Percentiles rank a stretch among this genome's conserved stretches.
phyloP scores from a whole-genome alignment of 305 asterid genomes.

The Fraxinus sp. region DNA sequence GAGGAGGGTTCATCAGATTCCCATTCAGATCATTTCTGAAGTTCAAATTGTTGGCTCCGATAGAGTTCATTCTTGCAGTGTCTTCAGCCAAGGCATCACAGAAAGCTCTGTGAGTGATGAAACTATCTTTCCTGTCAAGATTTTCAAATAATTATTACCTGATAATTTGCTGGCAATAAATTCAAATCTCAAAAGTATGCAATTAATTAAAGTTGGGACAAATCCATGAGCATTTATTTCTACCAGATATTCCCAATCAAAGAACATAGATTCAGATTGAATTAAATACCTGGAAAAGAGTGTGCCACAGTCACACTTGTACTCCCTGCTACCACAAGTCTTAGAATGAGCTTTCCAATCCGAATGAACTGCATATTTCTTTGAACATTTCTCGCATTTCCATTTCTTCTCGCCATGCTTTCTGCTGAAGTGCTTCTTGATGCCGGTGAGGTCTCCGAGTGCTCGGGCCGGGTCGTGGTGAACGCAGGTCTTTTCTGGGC shows the following conservation, averaged over 20 bases:
- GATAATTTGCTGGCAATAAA: slow-evolving; percentile 38
- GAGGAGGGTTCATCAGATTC: slow-evolving; percentile 20
- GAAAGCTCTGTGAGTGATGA: slow-evolving; percentile 56
- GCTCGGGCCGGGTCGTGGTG: slow-evolving; percentile 89
- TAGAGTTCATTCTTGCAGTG: slow-evolving; percentile 31
- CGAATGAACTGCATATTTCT: slow-evolving; percentile 83
- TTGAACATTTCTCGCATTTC: slow-evolving; percentile 84
- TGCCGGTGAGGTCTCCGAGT: slow-evolving; percentile 81
- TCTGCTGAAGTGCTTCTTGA: slow-evolving; percentile 87
- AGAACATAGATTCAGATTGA: slow-evolving; percentile 10
- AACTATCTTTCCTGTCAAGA: slow-evolving; percentile 44
- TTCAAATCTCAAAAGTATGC: not conserved
- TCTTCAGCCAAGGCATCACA: slow-evolving; percentile 59
- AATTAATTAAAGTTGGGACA: slow-evolving; percentile 22
- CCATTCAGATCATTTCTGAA: slow-evolving; percentile 31
- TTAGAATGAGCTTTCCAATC: slow-evolving; percentile 93
- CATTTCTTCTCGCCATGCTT: slow-evolving; percentile 93
- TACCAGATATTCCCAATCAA: slow-evolving; percentile 42
- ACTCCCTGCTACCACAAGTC: slow-evolving; percentile 84
- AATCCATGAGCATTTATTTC: slow-evolving; percentile 41
- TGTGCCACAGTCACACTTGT: slow-evolving; percentile 88
- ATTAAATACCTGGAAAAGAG: slow-evolving; percentile 73
- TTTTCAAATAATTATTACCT: slow-evolving; percentile 22
- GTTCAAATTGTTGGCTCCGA: slow-evolving; percentile 24
- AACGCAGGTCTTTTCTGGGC: slow-evolving; percentile 81